A percentile compares a stretch with the other conserved stretches of the same genome.
phyloP scores from a whole-genome alignment of 176 grass and related monocot species.

The Puya raimondii region DNA sequence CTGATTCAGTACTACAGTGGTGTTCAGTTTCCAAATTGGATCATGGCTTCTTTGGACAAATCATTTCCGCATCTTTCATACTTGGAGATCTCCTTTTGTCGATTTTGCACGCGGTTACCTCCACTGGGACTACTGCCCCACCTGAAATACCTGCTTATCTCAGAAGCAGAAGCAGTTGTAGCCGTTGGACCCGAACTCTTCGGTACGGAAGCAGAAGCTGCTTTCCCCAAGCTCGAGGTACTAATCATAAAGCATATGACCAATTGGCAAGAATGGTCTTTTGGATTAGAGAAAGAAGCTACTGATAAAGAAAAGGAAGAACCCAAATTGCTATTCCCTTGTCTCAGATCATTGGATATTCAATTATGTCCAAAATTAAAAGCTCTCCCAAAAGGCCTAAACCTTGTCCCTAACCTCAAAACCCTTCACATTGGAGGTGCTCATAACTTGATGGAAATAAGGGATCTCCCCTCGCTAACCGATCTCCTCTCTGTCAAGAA shows the following conservation, averaged over 20 bases:
- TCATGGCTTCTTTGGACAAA: slow-evolving; percentile 37
- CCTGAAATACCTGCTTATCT: slow-evolving; percentile 56
- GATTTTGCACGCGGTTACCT: slow-evolving; percentile 47
- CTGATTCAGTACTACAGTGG: slow-evolving; percentile 51
- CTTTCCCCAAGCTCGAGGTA: slow-evolving; percentile 59
- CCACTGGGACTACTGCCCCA: slow-evolving; percentile 52
- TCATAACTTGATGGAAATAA: slow-evolving; percentile 53
- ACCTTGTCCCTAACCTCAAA: slow-evolving; percentile 18
- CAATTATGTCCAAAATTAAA: slow-evolving; percentile 58
- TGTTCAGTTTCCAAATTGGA: slow-evolving; percentile 50
- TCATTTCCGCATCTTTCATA: slow-evolving; percentile 44
- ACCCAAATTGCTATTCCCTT: slow-evolving; percentile 40
- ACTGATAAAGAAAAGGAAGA: not conserved
- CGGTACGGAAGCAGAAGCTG: slow-evolving; percentile 26
- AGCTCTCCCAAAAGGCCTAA: slow-evolving; percentile 67
- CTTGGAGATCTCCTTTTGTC: slow-evolving; percentile 47
- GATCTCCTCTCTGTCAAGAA: slow-evolving; percentile 48
- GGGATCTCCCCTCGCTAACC: slow-evolving; percentile 40
- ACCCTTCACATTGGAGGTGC: slow-evolving; percentile 39
- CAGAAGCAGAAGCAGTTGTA: slow-evolving; percentile 40
- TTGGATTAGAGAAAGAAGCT: slow-evolving; percentile 23
- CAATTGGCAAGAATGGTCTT: slow-evolving; percentile 66
- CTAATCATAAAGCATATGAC: slow-evolving; percentile 54
- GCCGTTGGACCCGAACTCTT: slow-evolving; percentile 65
- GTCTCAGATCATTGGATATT: slow-evolving; percentile 52